Evolutionary conservation across 2,329 filamentous ascomycete genomes (phyloP), one percentile per base, ranked within the genome.

Genomic region (Acephala macrosclerotiorum): DNA sequence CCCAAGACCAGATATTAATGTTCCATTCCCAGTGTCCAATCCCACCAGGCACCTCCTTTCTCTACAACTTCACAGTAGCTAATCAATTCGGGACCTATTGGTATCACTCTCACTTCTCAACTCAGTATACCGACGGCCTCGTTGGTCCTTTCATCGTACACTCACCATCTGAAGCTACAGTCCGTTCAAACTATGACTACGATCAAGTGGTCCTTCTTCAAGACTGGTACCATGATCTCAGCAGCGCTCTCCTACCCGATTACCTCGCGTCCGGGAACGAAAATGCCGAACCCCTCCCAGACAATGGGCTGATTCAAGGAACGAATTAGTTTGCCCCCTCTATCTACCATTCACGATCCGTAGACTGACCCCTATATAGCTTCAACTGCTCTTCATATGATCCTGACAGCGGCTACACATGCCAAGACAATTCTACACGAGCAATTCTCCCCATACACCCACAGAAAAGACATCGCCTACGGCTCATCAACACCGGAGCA

Each of bases 51-150:
- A 55, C 22, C 36, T 66, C 59, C 29, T 70, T 66, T 20, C 58
- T 64, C 3, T 70, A 70, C 26, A 66, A 61, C 22, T 70, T 68
- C 26, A 67, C 67, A 2, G 51, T 66, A n/a, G 47, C 65, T 14
- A 58, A 60, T 36, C 61, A 69, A 53, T 84, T 85, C 74, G 83
- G 87, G 6, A 83, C 83, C 6, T 85, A 83, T 72, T 86, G 83
- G 83, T 85, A 89, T 70, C 89, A 91, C 76, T 89, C 86, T 0
- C 89, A 91, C 75, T 81, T 84, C 63, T 83, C 84, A 77, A 87
- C 84, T 1, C 88, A 90, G 72, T 91, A 90, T 70, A 87, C 88
- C 0, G 89, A 91, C 74, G 89, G 88, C 18, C 80, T 90, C 51
- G 85, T 88, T 14, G 88, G 86, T 0, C 79, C 86, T 0, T 72